Evolutionary conservation across 1,284 basidiomycete species (phyloP).

Genomic region (Erythrobasidium hasegawianum): DNA sequence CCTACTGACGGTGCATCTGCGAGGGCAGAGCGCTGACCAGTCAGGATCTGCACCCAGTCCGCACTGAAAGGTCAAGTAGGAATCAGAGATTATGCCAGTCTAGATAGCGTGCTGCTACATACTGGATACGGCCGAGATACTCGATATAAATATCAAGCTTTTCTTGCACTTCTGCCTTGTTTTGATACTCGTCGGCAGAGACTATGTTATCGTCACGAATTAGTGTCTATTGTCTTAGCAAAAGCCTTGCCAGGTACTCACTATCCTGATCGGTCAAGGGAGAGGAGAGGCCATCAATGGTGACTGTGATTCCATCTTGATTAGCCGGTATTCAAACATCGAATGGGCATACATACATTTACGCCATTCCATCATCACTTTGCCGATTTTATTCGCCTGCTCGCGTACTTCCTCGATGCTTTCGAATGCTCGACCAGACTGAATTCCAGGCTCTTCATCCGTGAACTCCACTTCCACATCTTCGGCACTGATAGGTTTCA

Average conservation of each 20-base stretch:
- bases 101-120: too few species aligned
- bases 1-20: slow-evolving; percentile 11
- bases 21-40: slow-evolving; percentile 17
- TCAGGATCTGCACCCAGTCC: slow-evolving; percentile 26
- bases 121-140: slow-evolving; percentile 14
- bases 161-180: slow-evolving; percentile 41
- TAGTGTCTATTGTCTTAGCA: too few species aligned
- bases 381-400: slow-evolving; percentile 38
- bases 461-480: slow-evolving; percentile 38
- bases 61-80: slow-evolving; percentile 3
- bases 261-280: slow-evolving; percentile 20
- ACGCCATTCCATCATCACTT: slow-evolving; percentile 29
- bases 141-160: slow-evolving; percentile 38
- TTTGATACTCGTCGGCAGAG: slow-evolving; percentile 43
- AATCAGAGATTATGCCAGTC: too few species aligned
- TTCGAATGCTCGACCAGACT: slow-evolving; percentile 35
- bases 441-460: slow-evolving; percentile 34
- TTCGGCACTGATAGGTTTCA: slow-evolving; percentile 16
- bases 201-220: too few species aligned
- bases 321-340: background rate
- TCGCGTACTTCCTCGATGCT: slow-evolving; percentile 36
- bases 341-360: slow-evolving; percentile 8
- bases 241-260: too few species aligned
- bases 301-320: background rate
- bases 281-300: slow-evolving; percentile 11